phyloP scores from a whole-genome alignment of 345 rosid species.

The Linum lewisii region DNA sequence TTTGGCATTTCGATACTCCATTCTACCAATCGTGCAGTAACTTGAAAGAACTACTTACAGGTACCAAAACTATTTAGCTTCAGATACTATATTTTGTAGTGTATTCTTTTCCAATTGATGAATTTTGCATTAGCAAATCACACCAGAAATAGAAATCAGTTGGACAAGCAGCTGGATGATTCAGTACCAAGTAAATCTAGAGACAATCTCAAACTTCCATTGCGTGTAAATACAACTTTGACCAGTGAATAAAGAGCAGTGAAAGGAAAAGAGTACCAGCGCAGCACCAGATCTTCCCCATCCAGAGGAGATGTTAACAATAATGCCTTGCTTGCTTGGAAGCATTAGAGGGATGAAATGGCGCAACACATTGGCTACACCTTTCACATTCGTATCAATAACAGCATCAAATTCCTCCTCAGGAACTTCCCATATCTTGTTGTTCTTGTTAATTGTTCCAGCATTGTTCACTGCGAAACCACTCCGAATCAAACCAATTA shows the following conservation, averaged over 20 bases:
- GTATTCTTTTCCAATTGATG: too few relatives aligned
- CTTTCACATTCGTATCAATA: conserved; percentile 84
- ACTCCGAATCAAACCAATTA: neutral
- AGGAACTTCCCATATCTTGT: conserved; percentile 90
- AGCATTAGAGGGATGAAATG: conserved; percentile 87
- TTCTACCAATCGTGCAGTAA: too few relatives aligned
- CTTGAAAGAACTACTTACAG: too few relatives aligned
- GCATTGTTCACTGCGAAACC: conserved; percentile 69
- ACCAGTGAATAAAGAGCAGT: neutral
- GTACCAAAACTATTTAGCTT: too few relatives aligned
- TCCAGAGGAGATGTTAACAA: conserved; percentile 89
- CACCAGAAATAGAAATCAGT: too few relatives aligned
- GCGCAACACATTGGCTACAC: conserved; percentile 71
- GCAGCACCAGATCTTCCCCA: conserved; percentile 99
- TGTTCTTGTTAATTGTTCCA: conserved; percentile 81
- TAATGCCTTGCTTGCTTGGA: conserved; percentile 65
- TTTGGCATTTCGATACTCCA: too few relatives aligned
- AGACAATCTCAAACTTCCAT: neutral
- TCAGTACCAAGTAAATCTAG: too few relatives aligned
- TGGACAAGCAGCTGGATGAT: too few relatives aligned
- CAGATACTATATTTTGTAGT: too few relatives aligned
- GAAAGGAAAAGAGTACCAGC: conserved; percentile 34
- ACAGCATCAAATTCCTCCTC: conserved; percentile 81
- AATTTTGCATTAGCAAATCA: too few relatives aligned
- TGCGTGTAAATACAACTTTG: neutral